These are phyloP conservation scores for Mycena haematopus DNA, from an alignment of 768 basidiomycete species.

Conservation along the genomic window DNA sequence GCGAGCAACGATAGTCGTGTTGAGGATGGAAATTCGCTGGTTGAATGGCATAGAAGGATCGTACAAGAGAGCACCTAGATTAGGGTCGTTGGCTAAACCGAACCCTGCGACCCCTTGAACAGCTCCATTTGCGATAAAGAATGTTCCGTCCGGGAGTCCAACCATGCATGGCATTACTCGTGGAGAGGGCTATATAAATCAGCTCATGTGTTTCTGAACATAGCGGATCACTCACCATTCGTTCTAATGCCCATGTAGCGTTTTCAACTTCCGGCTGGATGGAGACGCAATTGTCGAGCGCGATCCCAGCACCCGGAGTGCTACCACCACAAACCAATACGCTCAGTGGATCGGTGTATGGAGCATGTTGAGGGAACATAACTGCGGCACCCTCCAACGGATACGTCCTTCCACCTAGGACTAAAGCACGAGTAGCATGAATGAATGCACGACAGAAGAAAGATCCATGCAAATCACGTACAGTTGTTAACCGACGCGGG, in stretches of 20 bases:
- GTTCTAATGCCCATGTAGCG: not conserved
- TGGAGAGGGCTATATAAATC: not conserved
- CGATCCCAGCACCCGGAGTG: conserved; percentile 44
- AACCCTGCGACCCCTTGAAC: conserved; percentile 69
- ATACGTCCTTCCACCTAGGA: conserved; percentile 44
- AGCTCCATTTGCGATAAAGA: not conserved
- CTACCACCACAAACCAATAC: conserved; percentile 82
- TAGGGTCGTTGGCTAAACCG: conserved; percentile 68
- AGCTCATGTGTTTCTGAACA: not conserved
- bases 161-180: conserved; percentile 5
- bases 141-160: not conserved
- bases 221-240: not conserved
- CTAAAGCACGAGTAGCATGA: conserved; percentile 31
- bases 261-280: not conserved
- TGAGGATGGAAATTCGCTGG: conserved; percentile 70
- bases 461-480: conserved; percentile 31
- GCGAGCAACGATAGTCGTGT: conserved; percentile 72
- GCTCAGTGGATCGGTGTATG: conserved; percentile 74
- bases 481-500: conserved; percentile 77
- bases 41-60: conserved; percentile 65
- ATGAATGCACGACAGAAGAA: not conserved
- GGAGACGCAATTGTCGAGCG: not conserved
- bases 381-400: conserved; percentile 71
- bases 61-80: conserved; percentile 70
- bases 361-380: conserved; percentile 71